Conservation (phyloP, 2,329 filamentous ascomycete genomes). For the Colletotrichum zoysiae region DNA sequence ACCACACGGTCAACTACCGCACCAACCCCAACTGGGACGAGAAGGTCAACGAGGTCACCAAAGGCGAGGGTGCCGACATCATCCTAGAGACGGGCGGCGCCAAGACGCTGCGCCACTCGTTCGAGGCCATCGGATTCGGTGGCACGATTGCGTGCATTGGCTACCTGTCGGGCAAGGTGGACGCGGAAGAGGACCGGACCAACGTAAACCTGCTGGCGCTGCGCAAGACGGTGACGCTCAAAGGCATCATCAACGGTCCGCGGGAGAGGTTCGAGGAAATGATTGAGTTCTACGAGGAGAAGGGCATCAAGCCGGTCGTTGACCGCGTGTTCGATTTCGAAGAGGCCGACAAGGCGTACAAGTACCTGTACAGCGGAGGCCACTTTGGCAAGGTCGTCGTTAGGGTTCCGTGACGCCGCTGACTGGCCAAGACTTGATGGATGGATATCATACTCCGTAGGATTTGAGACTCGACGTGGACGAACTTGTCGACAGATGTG, state of each 20-base stretch:
- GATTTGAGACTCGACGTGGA: background rate
- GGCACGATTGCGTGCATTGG: constrained; percentile 66
- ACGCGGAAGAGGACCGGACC: constrained; percentile 64
- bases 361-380: constrained; percentile 64
- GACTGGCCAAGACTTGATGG: background rate
- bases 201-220: constrained; percentile 71
- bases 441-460: background rate
- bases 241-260: constrained; percentile 73
- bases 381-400: constrained; percentile 72
- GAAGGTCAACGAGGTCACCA: constrained; percentile 60
- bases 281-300: constrained; percentile 59
- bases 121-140: constrained; percentile 66
- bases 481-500: background rate
- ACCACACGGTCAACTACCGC: constrained; percentile 66
- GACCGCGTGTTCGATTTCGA: constrained; percentile 61
- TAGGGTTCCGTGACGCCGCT: constrained; percentile 49
- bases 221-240: constrained; percentile 60
- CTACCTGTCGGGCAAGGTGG: constrained; percentile 65
- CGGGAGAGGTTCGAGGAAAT: constrained; percentile 66
- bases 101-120: constrained; percentile 63
- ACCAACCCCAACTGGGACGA: constrained; percentile 65
- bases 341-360: constrained; percentile 62
- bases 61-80: constrained; percentile 62
- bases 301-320: constrained; percentile 61
- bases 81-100: constrained; percentile 69